A percentile compares a stretch with the other conserved stretches of the same genome.
phyloP scores from a whole-genome alignment of 139 green algal species.

The Zygnema cylindricum region DNA sequence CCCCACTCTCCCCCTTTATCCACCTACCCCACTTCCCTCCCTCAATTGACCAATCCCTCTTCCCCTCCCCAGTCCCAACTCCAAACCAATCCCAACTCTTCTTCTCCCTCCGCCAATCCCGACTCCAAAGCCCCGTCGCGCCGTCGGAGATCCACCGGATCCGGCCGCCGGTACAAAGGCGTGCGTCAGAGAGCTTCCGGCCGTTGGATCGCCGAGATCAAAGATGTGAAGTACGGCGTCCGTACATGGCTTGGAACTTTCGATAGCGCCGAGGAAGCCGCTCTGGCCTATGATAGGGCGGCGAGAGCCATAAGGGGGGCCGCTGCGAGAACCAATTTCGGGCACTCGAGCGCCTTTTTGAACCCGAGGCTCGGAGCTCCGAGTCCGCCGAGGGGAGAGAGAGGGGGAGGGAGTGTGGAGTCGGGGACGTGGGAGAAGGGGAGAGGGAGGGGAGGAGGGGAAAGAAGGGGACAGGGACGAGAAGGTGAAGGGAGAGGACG shows the following conservation, averaged over 20 bases:
- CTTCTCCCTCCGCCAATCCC: neutral
- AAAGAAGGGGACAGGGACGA: neutral
- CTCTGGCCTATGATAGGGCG: constrained; percentile 48
- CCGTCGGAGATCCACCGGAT: neutral
- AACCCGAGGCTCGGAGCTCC: neutral
- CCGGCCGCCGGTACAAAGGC: constrained; percentile 7
- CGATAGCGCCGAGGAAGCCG: constrained; percentile 47
- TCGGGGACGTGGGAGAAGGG: neutral
- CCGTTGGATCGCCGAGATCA: constrained; percentile 56
- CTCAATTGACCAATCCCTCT: no score
- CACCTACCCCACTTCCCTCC: neutral
- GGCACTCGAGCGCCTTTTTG: neutral
- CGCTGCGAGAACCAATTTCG: constrained; percentile 49
- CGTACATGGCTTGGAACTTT: constrained; percentile 49
- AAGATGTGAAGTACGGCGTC: constrained; percentile 42
- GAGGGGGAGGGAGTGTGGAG: neutral
- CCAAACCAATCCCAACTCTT: neutral
- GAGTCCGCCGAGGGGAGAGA: no score
- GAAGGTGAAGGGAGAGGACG: neutral
- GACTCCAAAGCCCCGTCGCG: neutral
- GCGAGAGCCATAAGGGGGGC: constrained; percentile 45
- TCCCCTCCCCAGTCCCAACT: neutral
- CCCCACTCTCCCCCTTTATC: neutral
- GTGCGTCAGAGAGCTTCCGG: constrained; percentile 35
- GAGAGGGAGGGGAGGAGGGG: neutral